Base-by-base conservation (phyloP, 768 basidiomycete species). In the Pleurotus djamor region DNA sequence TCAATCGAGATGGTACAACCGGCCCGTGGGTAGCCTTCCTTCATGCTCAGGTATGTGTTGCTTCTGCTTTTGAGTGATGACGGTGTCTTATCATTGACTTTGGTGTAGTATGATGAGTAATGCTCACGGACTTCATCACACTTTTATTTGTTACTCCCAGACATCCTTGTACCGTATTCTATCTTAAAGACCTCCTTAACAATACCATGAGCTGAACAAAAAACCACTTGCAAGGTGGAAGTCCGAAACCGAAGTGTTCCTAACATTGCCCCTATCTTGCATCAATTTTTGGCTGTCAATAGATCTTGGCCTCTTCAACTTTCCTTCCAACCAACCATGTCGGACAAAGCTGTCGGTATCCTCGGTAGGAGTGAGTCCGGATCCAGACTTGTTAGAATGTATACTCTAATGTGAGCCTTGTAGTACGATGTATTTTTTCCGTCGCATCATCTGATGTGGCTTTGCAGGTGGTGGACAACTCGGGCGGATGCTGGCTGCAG, bases 401-500 rank as follows among this genome's bases (percentile, higher is more conserved):
- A 60, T 41, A 28, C 48, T 48, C 47, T n/a, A 51, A 58, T 36
- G 44, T 36, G 37, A 44, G 38, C 62, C 33, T 33, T n/a, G 33
- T 48, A 34, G 37, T 48, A 38, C 47, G 62, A 55, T 62, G 58
- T 28, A 57, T 44, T 4, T 13, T 34, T n/a, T n/a, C n/a, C n/a
- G 59, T 45, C 63, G 52, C 48, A 57, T 41, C 50, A 36, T 48
- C 34, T 49, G 48, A 60, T 55, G 44, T 61, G 61, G 66, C 69
- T 69, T 48, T 41, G 52, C 63, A 96, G 96, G 96, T 62, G 97
- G 97, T 38, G 96, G 96, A 62, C 96, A 98, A 74, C 85, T 99
- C 28, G 96, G 96, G 28, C 93, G 96, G 21, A 99, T 99, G 97
- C 83, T 99, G 12, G 92, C 89, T 4, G 88, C 89, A 35, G 87